These are phyloP conservation scores for Euphorbia corollata DNA, from an alignment of 441 rosid species.

Conservation along the genomic window DNA sequence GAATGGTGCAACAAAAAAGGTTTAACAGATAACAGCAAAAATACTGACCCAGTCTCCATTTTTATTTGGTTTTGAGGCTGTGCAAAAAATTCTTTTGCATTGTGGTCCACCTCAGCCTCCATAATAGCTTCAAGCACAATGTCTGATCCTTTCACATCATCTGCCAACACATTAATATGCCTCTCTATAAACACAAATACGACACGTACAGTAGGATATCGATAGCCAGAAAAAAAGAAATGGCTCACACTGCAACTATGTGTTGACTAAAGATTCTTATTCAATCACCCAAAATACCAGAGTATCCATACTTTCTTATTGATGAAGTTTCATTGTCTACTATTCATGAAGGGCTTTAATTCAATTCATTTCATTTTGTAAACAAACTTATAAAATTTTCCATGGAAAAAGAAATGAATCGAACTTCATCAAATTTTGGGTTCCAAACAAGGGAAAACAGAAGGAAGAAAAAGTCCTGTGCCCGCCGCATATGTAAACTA, in stretches of 20 bases:
- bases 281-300: neutral
- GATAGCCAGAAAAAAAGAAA: neutral
- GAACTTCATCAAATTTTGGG: too few relatives aligned
- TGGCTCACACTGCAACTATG: neutral
- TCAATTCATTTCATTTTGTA: too few relatives aligned
- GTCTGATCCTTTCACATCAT: slow-evolving; percentile 50
- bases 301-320: neutral
- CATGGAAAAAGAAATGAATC: too few relatives aligned
- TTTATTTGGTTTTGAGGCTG: slow-evolving; percentile 49
- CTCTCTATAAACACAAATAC: neutral
- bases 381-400: too few relatives aligned
- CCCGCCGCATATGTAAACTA: too few relatives aligned
- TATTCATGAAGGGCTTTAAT: too few relatives aligned
- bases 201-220: neutral
- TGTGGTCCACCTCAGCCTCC: slow-evolving; percentile 70
- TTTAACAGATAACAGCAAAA: neutral
- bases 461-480: too few relatives aligned
- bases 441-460: too few relatives aligned
- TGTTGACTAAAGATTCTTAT: neutral
- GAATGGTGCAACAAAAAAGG: neutral
- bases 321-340: neutral
- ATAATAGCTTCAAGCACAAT: slow-evolving; percentile 60
- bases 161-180: slow-evolving; percentile 27
- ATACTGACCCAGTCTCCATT: slow-evolving; percentile 4
- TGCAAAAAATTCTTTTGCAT: slow-evolving; percentile 62